Conservation (phyloP, 31 red algal species). For the Odonthalia washingtoniensis region DNA sequence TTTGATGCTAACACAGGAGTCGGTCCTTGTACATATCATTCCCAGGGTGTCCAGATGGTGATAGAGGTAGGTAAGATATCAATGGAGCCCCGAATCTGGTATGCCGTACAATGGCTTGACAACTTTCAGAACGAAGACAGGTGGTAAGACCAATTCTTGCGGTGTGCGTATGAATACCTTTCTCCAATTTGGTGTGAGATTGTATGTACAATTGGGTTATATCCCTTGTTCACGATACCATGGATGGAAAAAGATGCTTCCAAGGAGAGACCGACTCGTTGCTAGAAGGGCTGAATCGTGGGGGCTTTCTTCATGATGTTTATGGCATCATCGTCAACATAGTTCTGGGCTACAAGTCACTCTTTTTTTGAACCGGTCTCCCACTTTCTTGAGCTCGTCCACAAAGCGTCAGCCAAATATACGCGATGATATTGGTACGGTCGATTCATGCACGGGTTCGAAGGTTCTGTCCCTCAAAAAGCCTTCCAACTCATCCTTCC, state of each 20-base stretch:
- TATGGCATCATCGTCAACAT: background rate
- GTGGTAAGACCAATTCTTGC: background rate
- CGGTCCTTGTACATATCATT: too few species aligned
- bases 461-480: background rate
- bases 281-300: background rate
- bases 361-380: background rate
- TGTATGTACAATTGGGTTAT: conserved; percentile 7
- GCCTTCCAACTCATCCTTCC: too few species aligned
- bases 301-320: background rate
- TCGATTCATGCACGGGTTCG: background rate
- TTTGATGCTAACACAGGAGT: conserved; percentile 2
- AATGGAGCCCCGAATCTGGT: conserved; percentile 8
- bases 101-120: conserved; percentile 41
- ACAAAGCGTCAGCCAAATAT: background rate
- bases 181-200: background rate
- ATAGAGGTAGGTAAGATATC: conserved; percentile 34
- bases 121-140: background rate
- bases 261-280: background rate
- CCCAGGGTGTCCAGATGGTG: too few species aligned
- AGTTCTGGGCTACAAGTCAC: conserved; percentile 14
- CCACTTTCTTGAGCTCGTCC: background rate
- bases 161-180: background rate
- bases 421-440: background rate
- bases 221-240: background rate
- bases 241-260: background rate